A percentile compares a stretch with the other conserved stretches of the same genome.
Evolutionary conservation across 495 filamentous ascomycete species (phyloP).

Genomic region (Alectoria sarmentosa): DNA sequence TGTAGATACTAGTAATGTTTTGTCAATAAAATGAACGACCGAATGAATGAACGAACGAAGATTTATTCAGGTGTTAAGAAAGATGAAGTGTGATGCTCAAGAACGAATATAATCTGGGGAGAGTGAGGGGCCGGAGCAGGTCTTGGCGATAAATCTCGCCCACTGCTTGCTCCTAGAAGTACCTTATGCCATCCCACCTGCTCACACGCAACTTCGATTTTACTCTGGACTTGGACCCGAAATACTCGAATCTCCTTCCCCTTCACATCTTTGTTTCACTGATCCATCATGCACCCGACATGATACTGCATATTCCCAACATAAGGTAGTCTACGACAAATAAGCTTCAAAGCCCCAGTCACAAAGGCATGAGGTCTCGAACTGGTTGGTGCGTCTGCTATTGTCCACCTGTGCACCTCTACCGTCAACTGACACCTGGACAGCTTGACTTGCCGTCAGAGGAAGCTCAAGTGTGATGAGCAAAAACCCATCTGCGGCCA

Average conservation of each 20-base stretch:
- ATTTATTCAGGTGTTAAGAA: neutral
- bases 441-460: conserved; percentile 55
- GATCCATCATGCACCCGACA: neutral
- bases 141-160: too few relatives aligned
- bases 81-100: too few relatives aligned
- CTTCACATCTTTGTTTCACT: neutral
- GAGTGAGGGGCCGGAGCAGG: too few relatives aligned
- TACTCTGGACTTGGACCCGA: neutral
- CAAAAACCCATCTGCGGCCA: conserved; percentile 51
- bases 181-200: neutral
- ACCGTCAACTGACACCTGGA: conserved; percentile 3
- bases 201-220: neutral
- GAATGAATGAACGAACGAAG: too few relatives aligned
- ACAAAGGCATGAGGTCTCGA: conserved; percentile 21
- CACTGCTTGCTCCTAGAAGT: too few relatives aligned
- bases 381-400: conserved; percentile 26
- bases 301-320: neutral
- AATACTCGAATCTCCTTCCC: neutral
- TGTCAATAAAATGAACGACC: neutral
- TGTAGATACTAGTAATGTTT: neutral
- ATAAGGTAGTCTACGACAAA: neutral
- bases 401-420: neutral
- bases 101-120: too few relatives aligned
- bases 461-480: conserved; percentile 61
- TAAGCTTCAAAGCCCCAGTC: neutral